Base-by-base conservation (phyloP, 1,284 basidiomycete species). In the Cryptococcus hybrid region DNA sequence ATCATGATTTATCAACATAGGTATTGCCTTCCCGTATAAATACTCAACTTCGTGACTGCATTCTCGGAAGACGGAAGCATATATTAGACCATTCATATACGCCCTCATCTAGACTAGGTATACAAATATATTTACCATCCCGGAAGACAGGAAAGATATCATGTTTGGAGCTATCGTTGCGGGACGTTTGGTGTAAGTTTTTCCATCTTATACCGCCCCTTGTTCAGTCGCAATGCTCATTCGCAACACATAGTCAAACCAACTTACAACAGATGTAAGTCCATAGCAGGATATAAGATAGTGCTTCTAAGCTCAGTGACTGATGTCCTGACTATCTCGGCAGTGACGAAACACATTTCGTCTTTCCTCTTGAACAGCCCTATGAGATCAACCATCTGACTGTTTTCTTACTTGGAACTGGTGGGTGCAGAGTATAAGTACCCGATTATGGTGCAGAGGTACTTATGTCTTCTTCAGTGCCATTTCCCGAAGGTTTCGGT, bases 401-500 rank as follows among this genome's bases (percentile, higher is more conserved):
- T 47, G 89, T 95, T 2, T 95, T 95, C 74, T 79, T 95, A 9
- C 78, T 92, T 2, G 92, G 92, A 30, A 88, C 87, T 45, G 82
- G 90, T 90, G 59, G 58, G 84, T 77, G 13, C 7, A 24, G 24
- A 34, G 13, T 47, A 47, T 47, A 11, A 24, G 18, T 30, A 47
- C 24, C 11, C 24, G 5, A n/a, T 13, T 46, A n/a, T 35, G n/a
- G 36, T 56, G 30, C 43, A 15, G 11, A 51, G 6, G 13, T 24
- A 36, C 5, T 24, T 3, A 5, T 50, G 42, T 30, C 9, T 9
- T 24, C 24, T 24, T 11, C 50, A 84, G 89, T 90, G 0, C 86
- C 90, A 0, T 93, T 95, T 65, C 92, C 92, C 0, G 88, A 90
- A 34, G 90, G 91, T 4, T 94, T 87, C 72, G 92, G 88, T 36